Conservation (phyloP, 176 grass and related monocot genomes). For the Ensete glaucum region DNA sequence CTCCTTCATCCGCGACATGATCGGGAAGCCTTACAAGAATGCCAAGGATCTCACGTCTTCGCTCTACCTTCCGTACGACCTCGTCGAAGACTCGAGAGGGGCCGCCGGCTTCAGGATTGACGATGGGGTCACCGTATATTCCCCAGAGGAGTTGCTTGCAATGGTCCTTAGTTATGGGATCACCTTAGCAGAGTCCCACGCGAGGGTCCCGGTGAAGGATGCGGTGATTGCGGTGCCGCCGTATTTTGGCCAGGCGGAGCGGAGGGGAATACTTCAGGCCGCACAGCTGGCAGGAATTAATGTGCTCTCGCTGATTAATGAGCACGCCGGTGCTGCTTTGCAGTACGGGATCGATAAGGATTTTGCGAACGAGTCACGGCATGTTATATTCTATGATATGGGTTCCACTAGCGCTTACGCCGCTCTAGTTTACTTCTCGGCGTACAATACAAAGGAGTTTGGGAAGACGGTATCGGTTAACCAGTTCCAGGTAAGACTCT, state of each 20-base stretch:
- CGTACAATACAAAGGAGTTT: slow-evolving; percentile 78
- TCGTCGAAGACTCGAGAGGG: slow-evolving; percentile 76
- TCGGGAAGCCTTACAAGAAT: slow-evolving; percentile 59
- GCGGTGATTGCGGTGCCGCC: slow-evolving; percentile 76
- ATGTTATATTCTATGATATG: slow-evolving; percentile 97
- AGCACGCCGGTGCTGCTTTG: slow-evolving; percentile 90
- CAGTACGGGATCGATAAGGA: slow-evolving; percentile 99
- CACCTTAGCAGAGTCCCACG: slow-evolving; percentile 61
- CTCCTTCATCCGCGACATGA: slow-evolving; percentile 62
- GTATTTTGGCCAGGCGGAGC: slow-evolving; percentile 82
- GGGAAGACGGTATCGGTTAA: slow-evolving; percentile 77
- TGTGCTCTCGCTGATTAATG: slow-evolving; percentile 81
- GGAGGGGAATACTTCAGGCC: slow-evolving; percentile 64
- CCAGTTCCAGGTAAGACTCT: slow-evolving; percentile 68
- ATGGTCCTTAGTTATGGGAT: slow-evolving; percentile 74
- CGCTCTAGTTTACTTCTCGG: slow-evolving; percentile 77
- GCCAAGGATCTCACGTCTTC: slow-evolving; percentile 38
- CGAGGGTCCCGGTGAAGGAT: slow-evolving; percentile 58
- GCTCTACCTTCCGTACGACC: slow-evolving; percentile 79
- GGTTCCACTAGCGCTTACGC: slow-evolving; percentile 88
- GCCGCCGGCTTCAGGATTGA: slow-evolving; percentile 47
- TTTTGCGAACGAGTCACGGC: slow-evolving; percentile 67
- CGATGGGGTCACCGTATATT: slow-evolving; percentile 55
- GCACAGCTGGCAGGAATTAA: slow-evolving; percentile 84
- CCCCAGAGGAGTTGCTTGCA: slow-evolving; percentile 69